Conservation (phyloP, 2,329 filamentous ascomycete species). For the Coniochaeta pulveracea region DNA sequence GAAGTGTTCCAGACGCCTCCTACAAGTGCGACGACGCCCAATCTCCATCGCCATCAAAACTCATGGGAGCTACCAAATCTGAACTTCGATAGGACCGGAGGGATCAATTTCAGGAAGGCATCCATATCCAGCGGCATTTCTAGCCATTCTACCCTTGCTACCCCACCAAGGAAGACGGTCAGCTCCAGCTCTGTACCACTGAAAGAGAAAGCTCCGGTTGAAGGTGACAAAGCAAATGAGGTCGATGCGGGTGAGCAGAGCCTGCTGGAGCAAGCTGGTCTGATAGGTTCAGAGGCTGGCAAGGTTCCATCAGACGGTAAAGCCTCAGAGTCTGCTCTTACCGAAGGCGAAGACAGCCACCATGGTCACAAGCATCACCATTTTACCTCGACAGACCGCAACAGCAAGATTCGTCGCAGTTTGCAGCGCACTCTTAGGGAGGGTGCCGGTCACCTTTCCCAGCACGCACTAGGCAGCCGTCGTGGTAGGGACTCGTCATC, state of each 20-base stretch:
- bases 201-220: slow-evolving; percentile 13
- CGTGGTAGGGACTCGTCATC: slow-evolving; percentile 65
- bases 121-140: slow-evolving; percentile 31
- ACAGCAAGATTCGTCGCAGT: slow-evolving; percentile 71
- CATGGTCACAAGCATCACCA: slow-evolving; percentile 12
- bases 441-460: slow-evolving; percentile 52
- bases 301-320: slow-evolving; percentile 30
- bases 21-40: slow-evolving; percentile 23
- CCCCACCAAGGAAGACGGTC: slow-evolving; percentile 19
- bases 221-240: slow-evolving; percentile 26
- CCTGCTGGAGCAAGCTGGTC: slow-evolving; percentile 54
- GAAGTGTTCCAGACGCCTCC: slow-evolving; percentile 40
- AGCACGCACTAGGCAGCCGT: slow-evolving; percentile 61
- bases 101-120: slow-evolving; percentile 23
- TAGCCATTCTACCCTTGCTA: slow-evolving; percentile 18
- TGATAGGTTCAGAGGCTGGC: slow-evolving; percentile 37
- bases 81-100: slow-evolving; percentile 22
- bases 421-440: slow-evolving; percentile 85
- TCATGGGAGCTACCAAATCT: slow-evolving; percentile 30
- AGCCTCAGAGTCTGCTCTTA: slow-evolving; percentile 23
- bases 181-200: slow-evolving; percentile 17
- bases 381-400: slow-evolving; percentile 41
- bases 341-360: slow-evolving; percentile 25
- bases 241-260: slow-evolving; percentile 58
- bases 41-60: slow-evolving; percentile 26